phyloP scores from a whole-genome alignment of 306 rosid genomes.

The Vachellia collinsii region DNA sequence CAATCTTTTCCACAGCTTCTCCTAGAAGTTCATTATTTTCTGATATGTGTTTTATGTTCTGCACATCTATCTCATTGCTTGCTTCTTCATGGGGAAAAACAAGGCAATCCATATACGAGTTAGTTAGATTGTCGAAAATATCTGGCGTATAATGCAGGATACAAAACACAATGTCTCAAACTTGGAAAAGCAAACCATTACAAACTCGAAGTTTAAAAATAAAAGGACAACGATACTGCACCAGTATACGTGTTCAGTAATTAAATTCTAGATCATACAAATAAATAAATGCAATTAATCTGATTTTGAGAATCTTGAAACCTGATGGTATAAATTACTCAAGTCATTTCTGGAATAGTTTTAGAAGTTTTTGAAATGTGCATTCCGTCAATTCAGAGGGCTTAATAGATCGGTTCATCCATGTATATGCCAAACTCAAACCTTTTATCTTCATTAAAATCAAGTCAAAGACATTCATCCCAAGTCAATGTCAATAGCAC shows the following conservation, averaged over 20 bases:
- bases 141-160: background rate
- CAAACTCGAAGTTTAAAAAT: background rate
- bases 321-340: background rate
- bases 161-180: background rate
- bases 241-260: too few relatives aligned
- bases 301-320: conserved; percentile 17
- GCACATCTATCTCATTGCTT: conserved; percentile 53
- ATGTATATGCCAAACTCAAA: background rate
- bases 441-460: background rate
- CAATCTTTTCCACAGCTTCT: conserved; percentile 61
- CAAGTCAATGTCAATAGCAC: background rate
- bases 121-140: background rate
- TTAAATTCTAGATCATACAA: background rate
- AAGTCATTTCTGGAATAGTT: conserved; percentile 5
- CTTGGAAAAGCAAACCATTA: conserved; percentile 19
- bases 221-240: background rate
- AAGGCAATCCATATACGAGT: conserved; percentile 15
- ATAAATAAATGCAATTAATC: conserved; percentile 14
- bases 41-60: conserved; percentile 63
- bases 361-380: background rate
- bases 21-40: conserved; percentile 54
- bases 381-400: background rate
- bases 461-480: conserved; percentile 21
- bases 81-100: conserved; percentile 54
- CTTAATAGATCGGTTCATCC: background rate